phyloP scores from a whole-genome alignment of 768 basidiomycete genomes.

The Dentipellis sp. region DNA sequence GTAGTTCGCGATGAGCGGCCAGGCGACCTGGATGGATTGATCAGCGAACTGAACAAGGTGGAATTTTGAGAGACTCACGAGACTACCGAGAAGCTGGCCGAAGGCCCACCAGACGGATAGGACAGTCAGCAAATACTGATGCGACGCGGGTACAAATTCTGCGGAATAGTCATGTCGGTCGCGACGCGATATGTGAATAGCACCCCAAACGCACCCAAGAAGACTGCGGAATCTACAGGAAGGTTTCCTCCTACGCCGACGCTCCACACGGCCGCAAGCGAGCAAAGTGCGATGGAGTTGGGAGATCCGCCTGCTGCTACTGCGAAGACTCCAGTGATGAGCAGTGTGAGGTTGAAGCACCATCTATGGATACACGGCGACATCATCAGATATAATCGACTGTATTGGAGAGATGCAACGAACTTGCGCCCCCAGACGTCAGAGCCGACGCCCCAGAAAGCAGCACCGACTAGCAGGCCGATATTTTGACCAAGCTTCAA shows the following conservation, averaged over 20 bases:
- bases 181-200: background rate
- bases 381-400: too few relatives aligned
- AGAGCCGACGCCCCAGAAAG: constrained; percentile 58
- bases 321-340: constrained; percentile 60
- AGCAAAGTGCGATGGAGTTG: constrained; percentile 39
- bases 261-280: constrained; percentile 49
- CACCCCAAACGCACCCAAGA: constrained; percentile 42
- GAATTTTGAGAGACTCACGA: constrained; percentile 20
- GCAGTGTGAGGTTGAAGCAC: constrained; percentile 62
- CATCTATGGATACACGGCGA: constrained; percentile 31
- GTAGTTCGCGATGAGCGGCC: constrained; percentile 63
- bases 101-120: constrained; percentile 78
- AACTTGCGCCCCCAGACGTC: constrained; percentile 68
- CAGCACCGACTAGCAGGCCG: constrained; percentile 60
- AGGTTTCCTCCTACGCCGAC: constrained; percentile 67
- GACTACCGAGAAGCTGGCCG: constrained; percentile 55
- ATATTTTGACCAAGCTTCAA: constrained; percentile 65
- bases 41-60: background rate
- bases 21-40: constrained; percentile 39
- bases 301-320: constrained; percentile 52
- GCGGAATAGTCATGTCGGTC: background rate
- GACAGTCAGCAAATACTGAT: constrained; percentile 69
- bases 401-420: constrained; percentile 1
- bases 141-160: constrained; percentile 65
- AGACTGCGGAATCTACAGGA: constrained; percentile 69